Conservation (phyloP, 805 yeast species). For the Candida insectalens region DNA sequence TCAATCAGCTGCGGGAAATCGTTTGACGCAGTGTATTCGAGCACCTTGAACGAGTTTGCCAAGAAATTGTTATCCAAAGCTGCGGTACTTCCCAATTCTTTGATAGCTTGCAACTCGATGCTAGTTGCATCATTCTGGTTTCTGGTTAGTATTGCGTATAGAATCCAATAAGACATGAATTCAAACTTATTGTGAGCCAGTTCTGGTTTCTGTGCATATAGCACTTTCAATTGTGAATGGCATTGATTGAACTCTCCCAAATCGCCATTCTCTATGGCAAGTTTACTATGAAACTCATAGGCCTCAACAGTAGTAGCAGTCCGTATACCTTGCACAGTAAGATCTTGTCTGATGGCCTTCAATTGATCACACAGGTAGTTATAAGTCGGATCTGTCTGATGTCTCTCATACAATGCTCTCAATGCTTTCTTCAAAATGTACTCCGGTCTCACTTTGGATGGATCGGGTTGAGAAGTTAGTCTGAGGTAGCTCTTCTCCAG, state of each 20-base stretch:
- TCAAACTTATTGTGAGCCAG: conserved; percentile 35
- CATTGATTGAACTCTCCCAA: conserved; percentile 95
- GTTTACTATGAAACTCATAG: conserved; percentile 77
- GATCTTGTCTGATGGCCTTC: conserved; percentile 86
- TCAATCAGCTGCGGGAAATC: conserved; percentile 48
- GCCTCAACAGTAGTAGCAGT: conserved; percentile 68
- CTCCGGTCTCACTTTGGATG: conserved; percentile 71
- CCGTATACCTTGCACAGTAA: conserved; percentile 83
- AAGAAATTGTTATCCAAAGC: conserved; percentile 19
- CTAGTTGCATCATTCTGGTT: conserved; percentile 48
- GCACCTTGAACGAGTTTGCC: conserved; percentile 26
- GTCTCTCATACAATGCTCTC: conserved; percentile 42
- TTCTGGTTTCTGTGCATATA: conserved; percentile 36
- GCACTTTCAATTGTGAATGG: conserved; percentile 63
- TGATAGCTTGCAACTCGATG: conserved; percentile 20
- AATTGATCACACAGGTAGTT: conserved; percentile 81
- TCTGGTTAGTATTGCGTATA: conserved; percentile 67
- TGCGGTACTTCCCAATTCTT: conserved; percentile 5
- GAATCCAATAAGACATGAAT: conserved; percentile 60
- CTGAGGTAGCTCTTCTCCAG: conserved; percentile 77
- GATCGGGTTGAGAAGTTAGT: conserved; percentile 87
- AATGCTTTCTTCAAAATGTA: conserved; percentile 49
- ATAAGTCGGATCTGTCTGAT: conserved; percentile 44
- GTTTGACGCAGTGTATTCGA: conserved; percentile 24
- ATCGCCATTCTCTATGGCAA: conserved; percentile 79